Conservation (phyloP, 1,284 basidiomycete species). For the Pisolithus thermaeus region DNA sequence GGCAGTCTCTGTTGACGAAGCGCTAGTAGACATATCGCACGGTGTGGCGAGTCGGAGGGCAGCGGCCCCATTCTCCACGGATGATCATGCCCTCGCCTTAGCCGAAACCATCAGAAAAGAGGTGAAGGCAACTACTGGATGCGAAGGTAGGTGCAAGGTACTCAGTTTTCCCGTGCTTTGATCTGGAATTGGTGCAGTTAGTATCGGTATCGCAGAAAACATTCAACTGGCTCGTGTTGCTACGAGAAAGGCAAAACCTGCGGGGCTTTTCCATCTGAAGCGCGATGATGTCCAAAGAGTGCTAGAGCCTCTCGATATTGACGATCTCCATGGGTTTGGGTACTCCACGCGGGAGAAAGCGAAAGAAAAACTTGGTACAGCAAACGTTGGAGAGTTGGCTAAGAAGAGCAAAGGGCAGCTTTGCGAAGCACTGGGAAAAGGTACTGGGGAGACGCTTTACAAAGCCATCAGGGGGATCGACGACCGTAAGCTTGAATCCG, state of each 20-base stretch:
- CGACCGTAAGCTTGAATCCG: constrained; percentile 70
- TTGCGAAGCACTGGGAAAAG: constrained; percentile 74
- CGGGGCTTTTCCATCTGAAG: constrained; percentile 72
- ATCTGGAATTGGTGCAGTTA: constrained; percentile 44
- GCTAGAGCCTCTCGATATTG: constrained; percentile 75
- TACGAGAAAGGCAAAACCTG: constrained; percentile 88
- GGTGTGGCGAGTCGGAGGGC: constrained; percentile 47
- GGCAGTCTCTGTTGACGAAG: constrained; percentile 96
- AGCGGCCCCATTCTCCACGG: constrained; percentile 23
- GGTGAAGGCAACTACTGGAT: constrained; percentile 73
- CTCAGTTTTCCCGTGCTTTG: background rate
- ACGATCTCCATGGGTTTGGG: constrained; percentile 87
- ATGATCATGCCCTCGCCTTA: constrained; percentile 62
- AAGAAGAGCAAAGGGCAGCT: constrained; percentile 58
- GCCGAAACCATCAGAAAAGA: constrained; percentile 79
- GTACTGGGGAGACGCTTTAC: constrained; percentile 80
- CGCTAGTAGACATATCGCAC: constrained; percentile 82
- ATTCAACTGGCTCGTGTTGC: constrained; percentile 90
- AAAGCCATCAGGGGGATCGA: constrained; percentile 84
- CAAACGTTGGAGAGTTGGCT: constrained; percentile 64
- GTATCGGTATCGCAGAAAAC: constrained; percentile 89
- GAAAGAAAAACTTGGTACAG: constrained; percentile 68
- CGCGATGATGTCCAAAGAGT: constrained; percentile 50
- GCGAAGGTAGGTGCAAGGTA: constrained; percentile 57
- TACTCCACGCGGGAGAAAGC: constrained; percentile 68